Base-by-base conservation (phyloP, 108 stramenopile genomes). In the Cylindrotheca fusiformis region DNA sequence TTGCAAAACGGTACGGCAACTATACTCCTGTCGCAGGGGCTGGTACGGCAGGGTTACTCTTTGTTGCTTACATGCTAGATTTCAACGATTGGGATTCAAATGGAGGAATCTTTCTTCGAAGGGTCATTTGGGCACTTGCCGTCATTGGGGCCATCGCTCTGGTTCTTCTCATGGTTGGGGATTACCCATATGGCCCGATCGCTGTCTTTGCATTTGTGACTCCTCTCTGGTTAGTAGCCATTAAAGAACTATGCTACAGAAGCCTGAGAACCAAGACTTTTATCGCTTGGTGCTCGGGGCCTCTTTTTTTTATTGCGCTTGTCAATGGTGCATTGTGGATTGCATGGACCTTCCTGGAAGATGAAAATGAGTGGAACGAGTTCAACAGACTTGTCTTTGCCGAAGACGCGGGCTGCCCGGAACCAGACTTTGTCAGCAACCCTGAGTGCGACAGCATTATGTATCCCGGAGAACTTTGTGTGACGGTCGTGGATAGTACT, bases 171-270 rank as follows among this genome's bases (percentile, higher is more conserved):
- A 52, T 68, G 28, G 65, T 66, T 0, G 51, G 55, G 30, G 25
- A 75, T 25, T 56, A 68, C 51, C 83, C 83, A 22, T 77, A 76
- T 65, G 74, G 76, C 2, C 71, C 77, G 19, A 80, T 84, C 51
- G 53, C 70, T 49, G 55, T 84, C 44, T 80, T 71, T 59, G 60
- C 68, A 31, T 26, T 78, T 1, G 48, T 77, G 47, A 77, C 79
- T 28, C 78, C 79, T 12, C 33, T 71, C n/a, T 83, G 76, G 76
- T 58, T 83, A 20, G 53, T 83, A 5, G 26, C 63, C 17, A 68
- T 78, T 17, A 41, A 41, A 41, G 36, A 14, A 41, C 6, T 41
- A 6, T 41, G 36, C 14, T 41, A 41, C 14, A 73, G 79, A 54
- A 49, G 27, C 17, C 12, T 78, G 1, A 58, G 64, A 20, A 67